Evolutionary conservation across 2,329 filamentous ascomycete species (phyloP), one percentile per base, ranked within the genome.

Genomic region (Talaromyces sp.): DNA sequence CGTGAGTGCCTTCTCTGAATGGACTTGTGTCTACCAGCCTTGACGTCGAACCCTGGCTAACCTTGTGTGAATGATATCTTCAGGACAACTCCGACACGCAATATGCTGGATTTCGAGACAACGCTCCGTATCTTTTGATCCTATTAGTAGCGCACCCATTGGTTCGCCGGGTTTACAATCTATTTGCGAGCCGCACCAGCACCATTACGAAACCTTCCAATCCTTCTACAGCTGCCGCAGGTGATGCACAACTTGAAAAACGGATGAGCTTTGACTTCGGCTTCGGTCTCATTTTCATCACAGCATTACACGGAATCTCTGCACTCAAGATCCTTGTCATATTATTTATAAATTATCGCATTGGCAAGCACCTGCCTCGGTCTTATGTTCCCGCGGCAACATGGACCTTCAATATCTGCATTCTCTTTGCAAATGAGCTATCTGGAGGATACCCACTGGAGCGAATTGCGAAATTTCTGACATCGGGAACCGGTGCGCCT

Each of bases 71-170:
- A 55, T 36, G 17, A 29, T n/a, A 35, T 3, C 9, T 27, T 5
- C 57, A 91, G 88, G 94, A 99, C 75, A 86, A 91, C 58, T 94
- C 91, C 35, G 94, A 99, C 75, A 74, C 82, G 29, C 94, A 99
- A 73, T 99, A 97, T 74, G 79, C 82, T 53, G 86, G 84, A 33
- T 97, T 99, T 69, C 87, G 95, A 61, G 78, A 82, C 56, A 97
- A 97, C 67, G 81, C 97, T 33, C 92, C 91, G 2, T 90, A 89
- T 69, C 86, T 97, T 72, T 79, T 84, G 8, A 62, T 86, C 9
- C 82, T 97, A 5, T 76, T 97, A 13, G 62, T 89, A 22, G 72
- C 91, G 39, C 94, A 99, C 70, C 93, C 92, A 1, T 69, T 96
- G 3, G 75, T 93, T 53, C 87, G 94, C 58, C 86, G 81, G 58